Conservation (phyloP, 2,329 filamentous ascomycete genomes). For the Xylaria sp. region DNA sequence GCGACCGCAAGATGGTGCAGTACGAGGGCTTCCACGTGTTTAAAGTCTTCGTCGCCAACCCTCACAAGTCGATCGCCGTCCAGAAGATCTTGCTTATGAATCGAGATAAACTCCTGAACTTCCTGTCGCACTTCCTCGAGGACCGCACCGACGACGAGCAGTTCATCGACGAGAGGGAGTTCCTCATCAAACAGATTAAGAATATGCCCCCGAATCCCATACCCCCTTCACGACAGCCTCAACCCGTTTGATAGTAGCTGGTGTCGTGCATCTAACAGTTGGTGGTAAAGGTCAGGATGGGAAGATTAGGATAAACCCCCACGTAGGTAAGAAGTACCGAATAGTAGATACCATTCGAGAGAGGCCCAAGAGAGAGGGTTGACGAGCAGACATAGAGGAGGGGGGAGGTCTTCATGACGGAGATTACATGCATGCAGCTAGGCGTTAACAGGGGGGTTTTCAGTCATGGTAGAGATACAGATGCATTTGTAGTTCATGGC, state of each 20-base stretch:
- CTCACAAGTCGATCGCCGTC: slow-evolving; percentile 95
- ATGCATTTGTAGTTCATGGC: slow-evolving; percentile 26
- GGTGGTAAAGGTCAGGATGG: slow-evolving; percentile 7
- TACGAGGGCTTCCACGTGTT: slow-evolving; percentile 99
- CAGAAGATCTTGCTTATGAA: slow-evolving; percentile 98
- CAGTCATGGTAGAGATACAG: slow-evolving; percentile 34
- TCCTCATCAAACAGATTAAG: slow-evolving; percentile 92
- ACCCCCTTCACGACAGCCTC: slow-evolving; percentile 57
- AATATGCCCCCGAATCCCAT: slow-evolving; percentile 71
- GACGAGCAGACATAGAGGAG: slow-evolving; percentile 20
- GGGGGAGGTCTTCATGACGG: slow-evolving; percentile 39
- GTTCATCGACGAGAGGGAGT: slow-evolving; percentile 97
- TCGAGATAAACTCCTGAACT: slow-evolving; percentile 86
- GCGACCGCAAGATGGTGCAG: slow-evolving; percentile 98
- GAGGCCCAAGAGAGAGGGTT: slow-evolving; percentile 2
- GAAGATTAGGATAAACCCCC: slow-evolving; percentile 20
- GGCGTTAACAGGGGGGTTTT: slow-evolving; percentile 44
- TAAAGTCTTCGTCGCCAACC: slow-evolving; percentile 99
- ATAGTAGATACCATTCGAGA: slow-evolving; percentile 18
- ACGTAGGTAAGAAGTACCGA: slow-evolving; percentile 3
- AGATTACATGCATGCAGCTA: slow-evolving; percentile 48
- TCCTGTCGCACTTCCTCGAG: slow-evolving; percentile 90
- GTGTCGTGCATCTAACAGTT: slow-evolving; percentile 4
- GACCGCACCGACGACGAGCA: slow-evolving; percentile 97
- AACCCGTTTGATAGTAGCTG: slow-evolving; percentile 40